These are phyloP conservation scores for Knufia petricola DNA, from an alignment of 2,329 filamentous ascomycete species.

Conservation along the genomic window DNA sequence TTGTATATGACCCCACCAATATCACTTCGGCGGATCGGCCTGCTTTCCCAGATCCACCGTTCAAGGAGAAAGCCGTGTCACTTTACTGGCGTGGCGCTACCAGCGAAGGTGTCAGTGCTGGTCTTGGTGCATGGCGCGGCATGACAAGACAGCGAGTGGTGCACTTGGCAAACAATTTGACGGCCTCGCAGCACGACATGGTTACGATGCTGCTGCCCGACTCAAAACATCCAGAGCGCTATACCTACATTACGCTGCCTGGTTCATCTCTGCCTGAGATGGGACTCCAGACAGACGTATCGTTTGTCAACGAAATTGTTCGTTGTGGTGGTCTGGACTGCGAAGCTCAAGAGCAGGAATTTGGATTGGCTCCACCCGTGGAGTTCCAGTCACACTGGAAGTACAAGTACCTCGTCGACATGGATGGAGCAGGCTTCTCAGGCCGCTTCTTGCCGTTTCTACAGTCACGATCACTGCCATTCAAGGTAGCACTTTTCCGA, in stretches of 20 bases:
- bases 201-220: constrained; percentile 49
- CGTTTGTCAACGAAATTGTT: constrained; percentile 48
- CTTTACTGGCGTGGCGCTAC: constrained; percentile 70
- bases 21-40: constrained; percentile 20
- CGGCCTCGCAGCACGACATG: constrained; percentile 28
- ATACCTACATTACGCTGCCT: constrained; percentile 47
- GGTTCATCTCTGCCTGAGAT: constrained; percentile 32
- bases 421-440: constrained; percentile 60
- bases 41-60: constrained; percentile 42
- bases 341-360: constrained; percentile 42
- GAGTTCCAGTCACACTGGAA: constrained; percentile 52
- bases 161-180: constrained; percentile 56
- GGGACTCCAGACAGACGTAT: constrained; percentile 50
- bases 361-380: constrained; percentile 37
- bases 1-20: constrained; percentile 42
- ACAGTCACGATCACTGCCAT: constrained; percentile 56
- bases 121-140: constrained; percentile 50
- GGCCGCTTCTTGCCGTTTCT: constrained; percentile 57
- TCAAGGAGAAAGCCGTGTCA: constrained; percentile 52
- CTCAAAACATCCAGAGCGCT: constrained; percentile 31
- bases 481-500: constrained; percentile 61
- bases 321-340: constrained; percentile 50
- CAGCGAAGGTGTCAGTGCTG: constrained; percentile 41
- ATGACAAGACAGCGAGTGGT: constrained; percentile 62
- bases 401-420: constrained; percentile 61